Conservation (phyloP, 192 early-diverging fungal genomes). For the Backusella circina region DNA sequence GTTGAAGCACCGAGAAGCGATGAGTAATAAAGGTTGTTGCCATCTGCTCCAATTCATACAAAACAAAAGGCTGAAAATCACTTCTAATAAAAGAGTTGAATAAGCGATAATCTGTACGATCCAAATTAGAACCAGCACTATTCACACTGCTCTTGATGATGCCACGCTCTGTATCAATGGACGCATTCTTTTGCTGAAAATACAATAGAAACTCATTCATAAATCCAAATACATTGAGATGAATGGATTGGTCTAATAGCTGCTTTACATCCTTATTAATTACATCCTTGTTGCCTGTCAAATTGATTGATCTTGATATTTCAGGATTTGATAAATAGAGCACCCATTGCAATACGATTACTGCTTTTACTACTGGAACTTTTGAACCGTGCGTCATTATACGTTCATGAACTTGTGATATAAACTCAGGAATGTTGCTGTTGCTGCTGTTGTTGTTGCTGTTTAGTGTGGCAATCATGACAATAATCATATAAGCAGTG, state of each 20-base stretch:
- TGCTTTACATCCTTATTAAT: constrained; percentile 32
- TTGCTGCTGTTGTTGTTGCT: constrained; percentile 1
- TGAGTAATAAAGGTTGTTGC: constrained; percentile 50
- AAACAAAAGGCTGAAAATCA: constrained; percentile 49
- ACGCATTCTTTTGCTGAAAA: constrained; percentile 25
- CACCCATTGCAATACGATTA: constrained; percentile 58
- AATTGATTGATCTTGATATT: constrained; percentile 26
- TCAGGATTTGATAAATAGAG: constrained; percentile 34
- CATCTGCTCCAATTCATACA: constrained; percentile 48
- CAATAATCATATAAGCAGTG: constrained; percentile 23
- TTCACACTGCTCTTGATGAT: neutral
- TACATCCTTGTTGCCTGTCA: neutral
- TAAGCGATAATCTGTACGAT: neutral
- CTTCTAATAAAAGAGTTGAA: constrained; percentile 11
- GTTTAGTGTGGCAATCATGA: constrained; percentile 26
- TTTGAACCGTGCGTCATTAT: constrained; percentile 2
- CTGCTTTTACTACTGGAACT: constrained; percentile 32
- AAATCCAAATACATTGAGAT: constrained; percentile 57
- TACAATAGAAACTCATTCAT: constrained; percentile 60
- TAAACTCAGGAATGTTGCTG: constrained; percentile 2
- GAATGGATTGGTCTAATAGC: constrained; percentile 54
- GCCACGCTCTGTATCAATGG: neutral
- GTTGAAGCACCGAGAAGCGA: constrained; percentile 54
- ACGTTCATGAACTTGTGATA: constrained; percentile 21
- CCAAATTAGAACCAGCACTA: neutral